Percentiles rank a stretch among this genome's conserved stretches.
Conservation (phyloP, 2,329 filamentous ascomycete genomes). For the Fusarium foetens region DNA sequence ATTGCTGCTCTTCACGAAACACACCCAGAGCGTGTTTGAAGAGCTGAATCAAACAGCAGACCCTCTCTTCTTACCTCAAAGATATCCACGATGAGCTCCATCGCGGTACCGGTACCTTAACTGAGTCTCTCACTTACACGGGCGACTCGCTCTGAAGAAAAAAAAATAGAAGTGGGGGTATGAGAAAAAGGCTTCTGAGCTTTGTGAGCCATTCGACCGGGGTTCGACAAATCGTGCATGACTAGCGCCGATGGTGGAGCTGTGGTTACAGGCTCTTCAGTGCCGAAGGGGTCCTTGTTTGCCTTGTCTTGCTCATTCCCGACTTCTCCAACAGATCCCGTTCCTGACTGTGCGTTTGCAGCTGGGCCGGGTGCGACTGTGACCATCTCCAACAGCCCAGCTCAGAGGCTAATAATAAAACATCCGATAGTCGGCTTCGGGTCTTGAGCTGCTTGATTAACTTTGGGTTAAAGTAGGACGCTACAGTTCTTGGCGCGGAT, state of each 20-base stretch:
- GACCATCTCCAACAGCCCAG: constrained; percentile 19
- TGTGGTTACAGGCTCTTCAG: constrained; percentile 24
- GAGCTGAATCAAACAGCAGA: constrained; percentile 26
- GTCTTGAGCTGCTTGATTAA: constrained; percentile 13
- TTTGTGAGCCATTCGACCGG: constrained; percentile 31
- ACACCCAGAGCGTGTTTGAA: constrained; percentile 37
- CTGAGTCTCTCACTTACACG: constrained; percentile 31
- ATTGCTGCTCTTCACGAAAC: background rate
- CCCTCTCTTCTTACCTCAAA: constrained; percentile 31
- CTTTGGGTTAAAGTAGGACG: constrained; percentile 28
- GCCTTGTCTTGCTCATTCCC: constrained; percentile 3
- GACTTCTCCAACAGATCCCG: constrained; percentile 30
- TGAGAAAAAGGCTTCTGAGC: constrained; percentile 14
- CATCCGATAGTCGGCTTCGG: constrained; percentile 25
- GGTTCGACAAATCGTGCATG: constrained; percentile 47
- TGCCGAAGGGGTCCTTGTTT: constrained; percentile 39
- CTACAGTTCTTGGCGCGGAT: constrained; percentile 21
- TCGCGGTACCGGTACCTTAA: constrained; percentile 37
- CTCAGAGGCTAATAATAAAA: constrained; percentile 21
- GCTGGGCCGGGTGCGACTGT: constrained; percentile 1
- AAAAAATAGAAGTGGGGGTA: constrained; percentile 23
- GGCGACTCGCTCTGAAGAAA: constrained; percentile 4
- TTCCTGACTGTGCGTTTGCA: constrained; percentile 21
- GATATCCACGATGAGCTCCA: constrained; percentile 35
- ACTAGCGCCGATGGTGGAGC: constrained; percentile 38